Evolutionary conservation across 2,329 filamentous ascomycete species (phyloP).

Genomic region (Aureobasidium sp.): DNA sequence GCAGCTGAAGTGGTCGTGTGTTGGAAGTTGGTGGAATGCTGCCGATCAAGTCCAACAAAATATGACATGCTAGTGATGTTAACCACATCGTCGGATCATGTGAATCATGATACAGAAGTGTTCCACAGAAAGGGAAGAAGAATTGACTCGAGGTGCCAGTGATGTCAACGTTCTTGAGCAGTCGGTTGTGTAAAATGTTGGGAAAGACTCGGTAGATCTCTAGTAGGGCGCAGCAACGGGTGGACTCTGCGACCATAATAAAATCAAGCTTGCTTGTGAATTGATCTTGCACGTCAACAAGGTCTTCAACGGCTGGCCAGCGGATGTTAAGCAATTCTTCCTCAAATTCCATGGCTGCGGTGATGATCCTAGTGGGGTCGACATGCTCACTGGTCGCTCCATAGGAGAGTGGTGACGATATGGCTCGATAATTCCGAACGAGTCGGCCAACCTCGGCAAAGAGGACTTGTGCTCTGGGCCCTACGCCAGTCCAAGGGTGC

Average conservation of each 20-base stretch:
- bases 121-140: slow-evolving; percentile 13
- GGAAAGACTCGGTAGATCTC: slow-evolving; percentile 51
- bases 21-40: slow-evolving; percentile 45
- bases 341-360: slow-evolving; percentile 37
- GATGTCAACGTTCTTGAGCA: slow-evolving; percentile 12
- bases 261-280: slow-evolving; percentile 47
- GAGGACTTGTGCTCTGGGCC: slow-evolving; percentile 35
- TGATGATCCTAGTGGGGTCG: slow-evolving; percentile 17
- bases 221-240: slow-evolving; percentile 45
- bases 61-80: slow-evolving; percentile 45
- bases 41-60: slow-evolving; percentile 40
- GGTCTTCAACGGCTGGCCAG: slow-evolving; percentile 40
- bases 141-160: not conserved
- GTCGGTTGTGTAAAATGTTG: slow-evolving; percentile 23
- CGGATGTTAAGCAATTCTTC: slow-evolving; percentile 40
- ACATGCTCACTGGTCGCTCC: slow-evolving; percentile 16
- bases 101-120: slow-evolving; percentile 9
- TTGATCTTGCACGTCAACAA: slow-evolving; percentile 45
- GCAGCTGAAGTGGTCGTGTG: slow-evolving; percentile 47
- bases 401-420: not conserved
- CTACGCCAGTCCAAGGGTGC: slow-evolving; percentile 44
- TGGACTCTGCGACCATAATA: slow-evolving; percentile 46
- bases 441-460: slow-evolving; percentile 39
- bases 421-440: slow-evolving; percentile 18
- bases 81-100: slow-evolving; percentile 31